Percentiles rank a stretch among this genome's conserved stretches.
Conservation (phyloP, 495 filamentous ascomycete species). For the Aspergillus nidulans region DNA sequence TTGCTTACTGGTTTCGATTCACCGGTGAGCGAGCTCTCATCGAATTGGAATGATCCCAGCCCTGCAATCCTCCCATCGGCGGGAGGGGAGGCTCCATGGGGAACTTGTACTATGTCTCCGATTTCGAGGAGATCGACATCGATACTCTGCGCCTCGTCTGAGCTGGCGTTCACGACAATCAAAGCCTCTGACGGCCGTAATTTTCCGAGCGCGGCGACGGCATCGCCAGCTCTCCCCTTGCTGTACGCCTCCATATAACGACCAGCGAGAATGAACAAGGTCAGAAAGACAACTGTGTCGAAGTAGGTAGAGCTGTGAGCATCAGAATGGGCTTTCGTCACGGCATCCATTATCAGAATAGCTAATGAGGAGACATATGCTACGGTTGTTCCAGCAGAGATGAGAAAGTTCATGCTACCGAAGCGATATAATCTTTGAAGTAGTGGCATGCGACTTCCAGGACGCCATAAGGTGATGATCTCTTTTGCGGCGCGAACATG, state of each 20-base stretch:
- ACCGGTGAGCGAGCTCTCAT: slow-evolving; percentile 88
- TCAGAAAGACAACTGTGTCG: slow-evolving; percentile 91
- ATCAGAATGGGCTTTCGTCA: slow-evolving; percentile 25
- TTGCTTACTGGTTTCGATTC: slow-evolving; percentile 79
- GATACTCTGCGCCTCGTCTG: slow-evolving; percentile 39
- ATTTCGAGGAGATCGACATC: slow-evolving; percentile 74
- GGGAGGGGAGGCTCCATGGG: slow-evolving; percentile 78
- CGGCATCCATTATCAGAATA: slow-evolving; percentile 68
- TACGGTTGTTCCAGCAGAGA: slow-evolving; percentile 82
- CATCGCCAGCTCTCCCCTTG: slow-evolving; percentile 88
- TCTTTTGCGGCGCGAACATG: slow-evolving; percentile 77
- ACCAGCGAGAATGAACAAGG: slow-evolving; percentile 80
- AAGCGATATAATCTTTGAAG: slow-evolving; percentile 81
- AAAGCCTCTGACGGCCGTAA: slow-evolving; percentile 77
- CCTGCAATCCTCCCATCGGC: slow-evolving; percentile 69
- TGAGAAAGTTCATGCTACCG: slow-evolving; percentile 94
- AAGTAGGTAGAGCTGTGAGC: slow-evolving; percentile 71
- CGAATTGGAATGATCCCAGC: slow-evolving; percentile 62
- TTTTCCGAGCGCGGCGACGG: slow-evolving; percentile 72
- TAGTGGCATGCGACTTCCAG: slow-evolving; percentile 70
- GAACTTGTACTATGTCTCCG: slow-evolving; percentile 73
- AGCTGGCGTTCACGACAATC: slow-evolving; percentile 44
- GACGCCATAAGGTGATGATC: slow-evolving; percentile 72
- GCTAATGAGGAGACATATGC: slow-evolving; percentile 84
- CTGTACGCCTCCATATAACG: slow-evolving; percentile 85